Evolutionary conservation across 208 protist genomes (phyloP).

Genomic region (Trypanosomatidae sp.): DNA sequence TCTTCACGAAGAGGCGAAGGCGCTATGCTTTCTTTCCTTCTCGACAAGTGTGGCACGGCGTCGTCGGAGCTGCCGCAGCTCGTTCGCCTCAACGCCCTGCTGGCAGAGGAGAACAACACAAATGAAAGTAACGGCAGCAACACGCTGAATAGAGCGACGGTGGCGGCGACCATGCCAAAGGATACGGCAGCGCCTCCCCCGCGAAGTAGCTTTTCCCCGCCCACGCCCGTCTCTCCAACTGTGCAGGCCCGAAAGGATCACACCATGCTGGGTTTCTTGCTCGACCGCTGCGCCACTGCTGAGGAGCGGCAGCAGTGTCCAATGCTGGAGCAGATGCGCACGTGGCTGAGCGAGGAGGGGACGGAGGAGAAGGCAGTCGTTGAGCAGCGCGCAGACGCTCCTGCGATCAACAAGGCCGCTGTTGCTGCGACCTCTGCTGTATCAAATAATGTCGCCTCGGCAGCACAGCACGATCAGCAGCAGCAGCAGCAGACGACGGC

Average conservation of each 20-base stretch:
- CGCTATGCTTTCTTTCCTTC: conserved; percentile 23
- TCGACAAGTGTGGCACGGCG: conserved; percentile 14
- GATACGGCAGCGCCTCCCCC: neutral
- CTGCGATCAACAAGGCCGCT: too few species aligned
- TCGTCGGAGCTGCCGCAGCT: conserved; percentile 24
- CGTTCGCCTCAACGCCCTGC: conserved; percentile 3
- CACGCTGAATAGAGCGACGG: conserved; percentile 11
- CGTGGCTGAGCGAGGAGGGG: conserved; percentile 10
- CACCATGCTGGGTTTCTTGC: conserved; percentile 16
- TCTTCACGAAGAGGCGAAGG: too few species aligned
- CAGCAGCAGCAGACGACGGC: too few species aligned
- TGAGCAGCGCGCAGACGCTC: neutral
- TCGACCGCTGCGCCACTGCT: conserved; percentile 7
- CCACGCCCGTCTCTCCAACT: too few species aligned
- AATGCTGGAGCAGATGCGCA: conserved; percentile 14
- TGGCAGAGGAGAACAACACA: too few species aligned
- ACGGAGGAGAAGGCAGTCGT: neutral
- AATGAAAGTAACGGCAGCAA: too few species aligned
- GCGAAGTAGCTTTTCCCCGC: neutral
- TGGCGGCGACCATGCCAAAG: neutral
- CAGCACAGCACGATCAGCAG: too few species aligned
- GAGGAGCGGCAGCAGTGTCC: conserved; percentile 18
- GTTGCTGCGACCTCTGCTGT: too few species aligned
- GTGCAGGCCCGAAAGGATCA: too few species aligned
- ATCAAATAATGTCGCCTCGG: too few species aligned